These are phyloP conservation scores for Ustilaginoidea virens DNA, from an alignment of 2,329 filamentous ascomycete genomes.

Conservation along the genomic window DNA sequence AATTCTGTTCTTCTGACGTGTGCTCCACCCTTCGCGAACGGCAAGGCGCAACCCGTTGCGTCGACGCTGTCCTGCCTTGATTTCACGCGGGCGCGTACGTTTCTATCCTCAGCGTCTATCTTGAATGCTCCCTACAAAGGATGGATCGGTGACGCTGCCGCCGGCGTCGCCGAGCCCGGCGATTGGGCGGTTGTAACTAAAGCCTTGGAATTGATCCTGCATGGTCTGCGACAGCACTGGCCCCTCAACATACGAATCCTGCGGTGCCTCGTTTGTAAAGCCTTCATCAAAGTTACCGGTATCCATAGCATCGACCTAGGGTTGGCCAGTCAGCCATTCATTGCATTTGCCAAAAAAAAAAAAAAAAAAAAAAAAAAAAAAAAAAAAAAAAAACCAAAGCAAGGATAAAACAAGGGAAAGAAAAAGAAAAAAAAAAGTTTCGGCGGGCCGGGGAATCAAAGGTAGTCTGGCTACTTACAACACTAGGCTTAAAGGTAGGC, in stretches of 20 bases:
- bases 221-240: constrained; percentile 84
- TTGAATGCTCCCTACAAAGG: constrained; percentile 46
- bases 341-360: too few species aligned
- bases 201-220: constrained; percentile 91
- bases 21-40: too few species aligned
- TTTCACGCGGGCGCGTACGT: too few species aligned
- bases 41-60: too few species aligned
- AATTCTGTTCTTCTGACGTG: too few species aligned
- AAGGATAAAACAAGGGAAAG: too few species aligned
- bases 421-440: too few species aligned
- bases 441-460: too few species aligned
- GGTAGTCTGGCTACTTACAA: constrained; percentile 46
- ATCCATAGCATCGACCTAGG: constrained; percentile 67
- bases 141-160: constrained; percentile 82
- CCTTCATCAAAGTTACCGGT: constrained; percentile 85
- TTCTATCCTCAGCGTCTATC: constrained; percentile 24
- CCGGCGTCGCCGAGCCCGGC: constrained; percentile 85
- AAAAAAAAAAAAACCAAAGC: too few species aligned
- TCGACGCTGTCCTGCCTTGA: too few species aligned
- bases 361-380: too few species aligned
- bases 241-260: constrained; percentile 87
- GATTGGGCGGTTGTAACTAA: constrained; percentile 94
- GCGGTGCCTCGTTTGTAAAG: constrained; percentile 78
- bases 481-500: constrained; percentile 91
- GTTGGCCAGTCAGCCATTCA: constrained; percentile 3